Evolutionary conservation across 345 rosid species (phyloP).

Genomic region (Geranium brycei): DNA sequence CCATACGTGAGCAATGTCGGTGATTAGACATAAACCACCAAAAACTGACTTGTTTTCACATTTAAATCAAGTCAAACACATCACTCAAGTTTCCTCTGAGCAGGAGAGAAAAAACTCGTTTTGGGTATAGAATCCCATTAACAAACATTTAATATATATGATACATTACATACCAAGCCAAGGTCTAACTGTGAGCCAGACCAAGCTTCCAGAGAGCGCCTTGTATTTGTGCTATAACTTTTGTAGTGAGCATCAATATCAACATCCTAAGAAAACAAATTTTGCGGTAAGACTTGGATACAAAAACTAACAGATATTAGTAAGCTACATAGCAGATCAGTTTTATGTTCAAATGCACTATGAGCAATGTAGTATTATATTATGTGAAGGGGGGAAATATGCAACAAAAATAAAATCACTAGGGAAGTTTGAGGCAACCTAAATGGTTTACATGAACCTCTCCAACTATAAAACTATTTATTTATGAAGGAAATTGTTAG

Average conservation of each 20-base stretch:
- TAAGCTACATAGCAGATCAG: background rate
- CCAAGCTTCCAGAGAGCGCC: constrained; percentile 82
- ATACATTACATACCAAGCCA: constrained; percentile 59
- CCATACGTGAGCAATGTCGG: too few species aligned
- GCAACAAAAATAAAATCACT: background rate
- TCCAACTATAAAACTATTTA: background rate
- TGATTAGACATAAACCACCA: too few species aligned
- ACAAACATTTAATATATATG: background rate
- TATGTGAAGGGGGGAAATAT: background rate
- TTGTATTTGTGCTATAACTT: constrained; percentile 52
- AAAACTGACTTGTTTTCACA: too few species aligned
- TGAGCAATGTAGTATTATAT: background rate
- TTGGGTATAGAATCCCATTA: background rate
- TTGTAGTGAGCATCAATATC: constrained; percentile 58
- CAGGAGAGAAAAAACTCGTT: background rate
- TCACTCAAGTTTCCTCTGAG: background rate
- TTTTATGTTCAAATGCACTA: background rate
- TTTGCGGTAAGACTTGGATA: constrained; percentile 7
- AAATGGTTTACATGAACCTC: background rate
- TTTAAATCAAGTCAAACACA: too few species aligned
- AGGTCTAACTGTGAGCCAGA: constrained; percentile 72
- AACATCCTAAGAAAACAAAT: constrained; percentile 37
- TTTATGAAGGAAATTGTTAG: too few species aligned
- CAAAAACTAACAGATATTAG: background rate
- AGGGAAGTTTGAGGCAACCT: background rate